Evolutionary conservation across 2,329 filamentous ascomycete species (phyloP), one percentile per base, ranked within the genome.

Genomic region (Aspergillus sp.): DNA sequence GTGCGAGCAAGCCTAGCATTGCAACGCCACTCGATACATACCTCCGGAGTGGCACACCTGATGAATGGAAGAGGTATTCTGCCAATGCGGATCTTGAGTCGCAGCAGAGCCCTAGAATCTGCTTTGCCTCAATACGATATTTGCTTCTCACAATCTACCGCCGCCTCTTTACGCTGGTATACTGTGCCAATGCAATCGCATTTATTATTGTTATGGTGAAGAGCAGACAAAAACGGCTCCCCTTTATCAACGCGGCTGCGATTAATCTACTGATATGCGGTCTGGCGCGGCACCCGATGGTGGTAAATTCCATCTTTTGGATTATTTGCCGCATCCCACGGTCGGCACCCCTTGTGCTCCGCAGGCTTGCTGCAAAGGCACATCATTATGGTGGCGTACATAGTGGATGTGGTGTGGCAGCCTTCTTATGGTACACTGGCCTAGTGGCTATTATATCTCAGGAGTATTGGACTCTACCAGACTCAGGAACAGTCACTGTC

Each of bases 371-470:
- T 7, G 73, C 73, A 8, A 76, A 77, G 43, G 65, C 76, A 5
- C 78, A 77, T 54, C 74, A 77, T 46, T 71, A 76, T 43, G 76
- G 76, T 11, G 76, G 76, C 19, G 61, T 78, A 2, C 76, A 79
- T 50, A 75, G 71, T 42, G 75, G 74, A 6, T 74, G 72, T 47
- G 75, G 67, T 27, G 61, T 76, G 28, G 70, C 73, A 8, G 66
- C 73, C 1, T 64, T 71, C 3, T 47, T 74, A 32, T 79, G 76
- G 76, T 75, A 68, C 42, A 31, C 60, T 26, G 65, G 62, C 32
- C 65, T 67, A 27, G 55, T 68, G 11, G 60, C 58, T n/a, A 42
- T 65, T 34, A 46, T 67, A 48, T 67, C 64, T 9, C 53, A 54
- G 39, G 47, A 64, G 13, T 66, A 65, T 44, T 64, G 57, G 54